Evolutionary conservation across 306 rosid genomes (phyloP), one percentile per base, ranked within the genome.

Genomic region (Gleditsia sinensis): DNA sequence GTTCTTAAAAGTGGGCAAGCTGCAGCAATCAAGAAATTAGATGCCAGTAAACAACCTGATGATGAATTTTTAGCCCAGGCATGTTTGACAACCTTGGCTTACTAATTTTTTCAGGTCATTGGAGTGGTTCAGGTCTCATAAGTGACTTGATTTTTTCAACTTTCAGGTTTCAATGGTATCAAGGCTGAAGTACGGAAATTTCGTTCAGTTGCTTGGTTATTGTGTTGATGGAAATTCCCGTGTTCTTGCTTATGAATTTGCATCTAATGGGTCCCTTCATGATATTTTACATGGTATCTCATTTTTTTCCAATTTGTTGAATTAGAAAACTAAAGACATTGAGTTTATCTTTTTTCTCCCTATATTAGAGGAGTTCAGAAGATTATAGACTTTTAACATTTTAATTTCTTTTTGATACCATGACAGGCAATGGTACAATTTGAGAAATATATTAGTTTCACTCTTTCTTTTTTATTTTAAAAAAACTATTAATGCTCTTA

Each of bases 201-300:
- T 93, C 88, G 96, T 93, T 67, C 88, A 82, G 43, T 73, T 93
- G 83, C 89, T 93, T 69, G 96, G 97, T 51, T 93, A 91, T 78
- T 91, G 96, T 24, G 75, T 93, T 51, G 96, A 91, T 79, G 98
- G 96, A 50, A 87, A 58, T 76, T 89, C 91, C 19, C 97, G 98
- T 46, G 75, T 89, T 74, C 94, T 93, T 81, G 96, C 91, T 55
- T 93, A 89, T 37, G 97, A 93, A 88, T 89, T 86, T 81, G 98
- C 98, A 49, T 88, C 97, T 71, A 93, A 89, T 83, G 98, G 98
- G 71, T 93, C 98, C 71, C 98, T 93, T 82, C 98, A 93, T 75
- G 98, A 93, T 84, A 93, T 93, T 83, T 81, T 93, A 77, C 97
- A 93, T 33, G 98, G 98, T 93, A 86, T 69, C 74, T 81, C 56